These are phyloP conservation scores for Tricholoma matsutake DNA, from an alignment of 768 basidiomycete species.

Conservation along the genomic window DNA sequence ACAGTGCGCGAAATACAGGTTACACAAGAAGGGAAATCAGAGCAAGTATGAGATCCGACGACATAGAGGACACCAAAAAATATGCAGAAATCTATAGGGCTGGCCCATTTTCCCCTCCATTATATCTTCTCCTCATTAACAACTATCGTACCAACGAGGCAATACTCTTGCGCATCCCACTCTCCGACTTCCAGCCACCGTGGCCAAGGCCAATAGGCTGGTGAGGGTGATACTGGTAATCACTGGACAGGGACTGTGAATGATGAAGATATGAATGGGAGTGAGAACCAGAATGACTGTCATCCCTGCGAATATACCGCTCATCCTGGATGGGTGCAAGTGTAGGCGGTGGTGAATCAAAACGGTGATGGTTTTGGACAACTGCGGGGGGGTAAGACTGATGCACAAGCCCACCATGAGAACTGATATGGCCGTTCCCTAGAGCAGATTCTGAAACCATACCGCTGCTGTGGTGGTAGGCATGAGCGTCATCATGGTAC, in stretches of 20 bases:
- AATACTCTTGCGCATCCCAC: conserved; percentile 39
- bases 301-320: conserved; percentile 31
- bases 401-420: conserved; percentile 23
- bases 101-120: not conserved
- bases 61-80: not conserved
- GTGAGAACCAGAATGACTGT: conserved; percentile 25
- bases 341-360: conserved; percentile 51
- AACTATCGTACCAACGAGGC: conserved; percentile 36
- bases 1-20: not conserved
- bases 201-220: conserved; percentile 36
- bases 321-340: conserved; percentile 55
- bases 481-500: conserved; percentile 44
- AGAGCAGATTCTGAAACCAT: conserved; percentile 28
- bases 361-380: conserved; percentile 27
- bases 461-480: conserved; percentile 33
- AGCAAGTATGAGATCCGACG: not conserved
- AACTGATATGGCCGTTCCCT: conserved; percentile 28
- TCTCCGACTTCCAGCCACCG: conserved; percentile 46
- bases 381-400: conserved; percentile 19
- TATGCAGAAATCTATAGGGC: not conserved
- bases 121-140: not conserved
- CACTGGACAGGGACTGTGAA: conserved; percentile 33
- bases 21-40: not conserved
- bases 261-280: conserved; percentile 41
- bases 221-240: conserved; percentile 40